Evolutionary conservation across 257 asterid genomes (phyloP).

Genomic region (Gentiana macrophylla): DNA sequence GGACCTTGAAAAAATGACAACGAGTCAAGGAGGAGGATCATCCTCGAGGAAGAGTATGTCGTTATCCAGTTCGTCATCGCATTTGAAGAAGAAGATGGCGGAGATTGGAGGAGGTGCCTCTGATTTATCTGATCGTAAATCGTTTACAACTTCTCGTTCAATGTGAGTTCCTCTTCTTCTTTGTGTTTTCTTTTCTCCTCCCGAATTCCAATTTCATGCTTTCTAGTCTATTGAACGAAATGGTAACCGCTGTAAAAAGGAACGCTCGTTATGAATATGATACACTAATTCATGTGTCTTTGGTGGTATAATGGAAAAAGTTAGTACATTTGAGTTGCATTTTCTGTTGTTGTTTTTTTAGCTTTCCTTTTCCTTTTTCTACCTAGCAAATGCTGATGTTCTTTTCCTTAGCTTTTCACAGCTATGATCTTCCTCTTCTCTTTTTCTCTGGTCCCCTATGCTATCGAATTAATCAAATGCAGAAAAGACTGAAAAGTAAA

Average conservation of each 20-base stretch:
- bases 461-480: too few species aligned
- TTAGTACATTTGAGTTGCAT: not conserved
- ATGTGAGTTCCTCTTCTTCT: constrained; percentile 27
- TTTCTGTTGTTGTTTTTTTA: not conserved
- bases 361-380: too few species aligned
- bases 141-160: constrained; percentile 56
- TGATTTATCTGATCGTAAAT: constrained; percentile 36
- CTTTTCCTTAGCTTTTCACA: too few species aligned
- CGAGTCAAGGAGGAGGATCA: constrained; percentile 68
- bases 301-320: not conserved
- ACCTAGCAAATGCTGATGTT: too few species aligned
- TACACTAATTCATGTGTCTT: too few species aligned
- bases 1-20: constrained; percentile 26
- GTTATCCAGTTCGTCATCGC: constrained; percentile 36
- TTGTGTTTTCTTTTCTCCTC: not conserved
- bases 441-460: too few species aligned
- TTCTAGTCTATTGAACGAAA: too few species aligned
- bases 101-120: constrained; percentile 20
- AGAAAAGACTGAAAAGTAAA: too few species aligned
- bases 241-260: too few species aligned
- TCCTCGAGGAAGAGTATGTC: constrained; percentile 62
- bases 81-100: constrained; percentile 26
- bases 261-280: too few species aligned
- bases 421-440: too few species aligned
- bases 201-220: not conserved